phyloP scores from a whole-genome alignment of 805 yeast species.

The Cyberlindnera mrakii region DNA sequence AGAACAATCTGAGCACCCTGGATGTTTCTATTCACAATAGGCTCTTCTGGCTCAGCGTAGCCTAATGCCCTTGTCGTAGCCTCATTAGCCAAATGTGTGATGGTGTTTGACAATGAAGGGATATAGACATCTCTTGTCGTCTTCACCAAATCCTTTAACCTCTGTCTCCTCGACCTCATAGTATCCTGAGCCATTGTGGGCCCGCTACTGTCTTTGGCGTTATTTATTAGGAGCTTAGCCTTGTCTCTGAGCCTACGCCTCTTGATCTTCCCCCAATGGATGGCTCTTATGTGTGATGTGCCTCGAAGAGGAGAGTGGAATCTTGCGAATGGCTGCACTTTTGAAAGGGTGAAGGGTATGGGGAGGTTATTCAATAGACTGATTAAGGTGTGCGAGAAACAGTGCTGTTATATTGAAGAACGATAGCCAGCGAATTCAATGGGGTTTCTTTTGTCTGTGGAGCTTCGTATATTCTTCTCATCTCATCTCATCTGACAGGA shows the following conservation, averaged over 20 bases:
- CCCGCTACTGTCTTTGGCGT: not conserved
- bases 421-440: no score
- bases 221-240: not conserved
- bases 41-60: conserved; percentile 7
- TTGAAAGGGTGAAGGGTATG: not conserved
- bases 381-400: no score
- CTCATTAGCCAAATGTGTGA: conserved; percentile 42
- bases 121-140: conserved; percentile 52
- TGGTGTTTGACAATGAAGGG: conserved; percentile 43
- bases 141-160: conserved; percentile 44
- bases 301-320: no score
- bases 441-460: no score
- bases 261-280: not conserved
- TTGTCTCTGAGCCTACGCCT: not conserved
- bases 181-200: not conserved
- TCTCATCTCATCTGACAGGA: no score
- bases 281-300: not conserved
- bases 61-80: conserved; percentile 27
- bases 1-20: conserved; percentile 54
- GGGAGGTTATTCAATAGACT: no score
- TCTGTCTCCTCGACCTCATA: conserved; percentile 32
- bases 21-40: conserved; percentile 6
- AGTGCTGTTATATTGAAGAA: no score
- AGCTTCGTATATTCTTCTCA: no score
- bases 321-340: not conserved